Conservation (phyloP, 2,329 filamentous ascomycete species). For the Botrytis fabae region DNA sequence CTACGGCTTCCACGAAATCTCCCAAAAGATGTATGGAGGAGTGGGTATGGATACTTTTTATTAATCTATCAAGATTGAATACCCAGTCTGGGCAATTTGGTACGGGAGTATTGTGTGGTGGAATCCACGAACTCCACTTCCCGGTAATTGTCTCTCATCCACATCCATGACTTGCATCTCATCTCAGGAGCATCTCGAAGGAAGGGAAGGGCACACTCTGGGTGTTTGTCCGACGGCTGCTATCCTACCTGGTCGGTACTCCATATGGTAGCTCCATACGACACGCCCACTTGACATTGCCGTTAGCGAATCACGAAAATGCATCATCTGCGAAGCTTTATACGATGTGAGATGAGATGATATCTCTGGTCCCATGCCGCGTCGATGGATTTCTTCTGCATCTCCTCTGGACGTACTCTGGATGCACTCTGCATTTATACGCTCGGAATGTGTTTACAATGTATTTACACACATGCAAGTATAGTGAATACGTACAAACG, state of each 20-base stretch:
- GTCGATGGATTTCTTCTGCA: background rate
- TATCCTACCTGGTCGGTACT: background rate
- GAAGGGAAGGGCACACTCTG: background rate
- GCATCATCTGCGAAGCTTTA: background rate
- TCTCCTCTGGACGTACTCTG: no score
- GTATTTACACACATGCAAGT: no score
- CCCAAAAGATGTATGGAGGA: background rate
- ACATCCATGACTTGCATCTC: slow-evolving; percentile 19
- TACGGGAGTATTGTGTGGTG: background rate
- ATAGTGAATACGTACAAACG: no score
- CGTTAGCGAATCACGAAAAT: background rate
- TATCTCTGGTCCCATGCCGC: background rate
- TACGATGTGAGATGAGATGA: background rate
- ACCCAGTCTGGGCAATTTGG: background rate
- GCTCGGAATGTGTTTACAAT: no score
- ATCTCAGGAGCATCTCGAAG: background rate
- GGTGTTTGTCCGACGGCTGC: background rate
- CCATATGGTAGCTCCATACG: background rate
- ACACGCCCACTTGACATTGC: background rate
- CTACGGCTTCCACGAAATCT: background rate
- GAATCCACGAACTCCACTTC: slow-evolving; percentile 3
- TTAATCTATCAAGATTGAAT: background rate
- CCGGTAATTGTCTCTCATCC: slow-evolving; percentile 12
- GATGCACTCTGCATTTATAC: no score
- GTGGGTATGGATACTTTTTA: slow-evolving; percentile 1